phyloP scores from a whole-genome alignment of 371 early-diverging fungal species.

The Nosema granulosis region DNA sequence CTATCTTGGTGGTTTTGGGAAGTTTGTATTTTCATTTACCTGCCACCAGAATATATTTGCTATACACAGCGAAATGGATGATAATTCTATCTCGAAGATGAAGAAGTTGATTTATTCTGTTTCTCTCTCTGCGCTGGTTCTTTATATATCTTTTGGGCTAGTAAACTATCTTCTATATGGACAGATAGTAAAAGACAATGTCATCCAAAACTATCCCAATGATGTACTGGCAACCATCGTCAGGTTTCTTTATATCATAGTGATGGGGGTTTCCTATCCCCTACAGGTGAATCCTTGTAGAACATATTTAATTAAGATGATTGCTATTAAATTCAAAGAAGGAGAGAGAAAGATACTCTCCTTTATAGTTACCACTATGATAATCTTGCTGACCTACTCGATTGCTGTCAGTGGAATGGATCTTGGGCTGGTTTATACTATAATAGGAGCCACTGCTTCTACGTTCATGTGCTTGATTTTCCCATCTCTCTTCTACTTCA shows the following conservation, averaged over 20 bases:
- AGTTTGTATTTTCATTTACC: slow-evolving; percentile 97
- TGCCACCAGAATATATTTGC: slow-evolving; percentile 79
- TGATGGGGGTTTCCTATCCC: slow-evolving; percentile 87
- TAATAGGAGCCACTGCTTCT: slow-evolving; percentile 94
- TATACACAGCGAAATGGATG: slow-evolving; percentile 57
- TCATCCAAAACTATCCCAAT: slow-evolving; percentile 69
- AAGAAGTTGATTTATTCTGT: slow-evolving; percentile 63
- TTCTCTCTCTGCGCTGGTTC: slow-evolving; percentile 72
- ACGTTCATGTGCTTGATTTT: slow-evolving; percentile 92
- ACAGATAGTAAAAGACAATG: slow-evolving; percentile 75
- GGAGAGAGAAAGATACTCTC: slow-evolving; percentile 15
- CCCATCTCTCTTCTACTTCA: slow-evolving; percentile 83
- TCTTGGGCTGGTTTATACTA: slow-evolving; percentile 72
- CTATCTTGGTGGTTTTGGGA: slow-evolving; percentile 79
- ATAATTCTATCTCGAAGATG: slow-evolving; percentile 58
- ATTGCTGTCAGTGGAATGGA: slow-evolving; percentile 56
- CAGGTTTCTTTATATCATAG: slow-evolving; percentile 77
- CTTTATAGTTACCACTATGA: slow-evolving; percentile 48
- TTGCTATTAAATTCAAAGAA: slow-evolving; percentile 24
- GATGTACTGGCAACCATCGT: slow-evolving; percentile 69
- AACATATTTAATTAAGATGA: slow-evolving; percentile 78
- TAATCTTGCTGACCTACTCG: slow-evolving; percentile 52
- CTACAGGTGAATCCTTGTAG: slow-evolving; percentile 91
- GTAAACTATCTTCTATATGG: slow-evolving; percentile 91
- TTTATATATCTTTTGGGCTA: slow-evolving; percentile 82